Evolutionary conservation across 139 green algal species (phyloP), one percentile per base, ranked within the genome.

Genomic region (Monoraphidium neglectum): DNA sequence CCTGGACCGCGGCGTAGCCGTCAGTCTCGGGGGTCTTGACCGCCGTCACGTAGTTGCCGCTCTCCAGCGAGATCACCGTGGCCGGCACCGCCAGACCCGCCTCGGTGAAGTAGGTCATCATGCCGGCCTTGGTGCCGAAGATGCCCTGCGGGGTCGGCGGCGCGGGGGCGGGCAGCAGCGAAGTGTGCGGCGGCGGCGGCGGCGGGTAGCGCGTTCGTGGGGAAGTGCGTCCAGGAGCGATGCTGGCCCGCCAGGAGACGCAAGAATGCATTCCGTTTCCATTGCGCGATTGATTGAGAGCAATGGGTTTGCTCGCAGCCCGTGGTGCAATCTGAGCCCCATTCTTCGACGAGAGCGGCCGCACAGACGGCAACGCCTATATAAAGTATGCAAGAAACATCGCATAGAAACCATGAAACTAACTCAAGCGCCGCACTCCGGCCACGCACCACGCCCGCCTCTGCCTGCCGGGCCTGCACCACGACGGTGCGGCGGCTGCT

Each of bases 51-150:
- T 95, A 80, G 82, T 99, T 99, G 57, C 94, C 93, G 43, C 43
- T 8, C 76, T 96, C 91, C 33, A 99, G 78, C 1, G 90, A 93
- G 68, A 99, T 96, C 1, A 99, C 93, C 40, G 96, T 98, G 40
- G 90, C 91, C 2, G 94, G 91, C 15, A 98, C 72, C 30, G 86
- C 87, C 35, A 93, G 71, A 60, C 96, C 96, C 36, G 98, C 87
- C 8, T 89, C 80, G 21, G 84, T 97, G 84, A 99, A 99, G 51
- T 93, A 92, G 63, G 88, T 86, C 75, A 96, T 97, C 96, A 99
- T 99, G 76, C 96, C 96, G 15, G 95, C 96, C 89, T 99, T 99
- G 46, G 92, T 98, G 51, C 93, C 96, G 18, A 94, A 91, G 18
- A 98, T 72, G 62, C 95, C 95, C n/a, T n/a, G n/a, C n/a, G n/a